These are phyloP conservation scores for Selaginella moellendorffii DNA, from an alignment of 75 land plant species.

Conservation along the genomic window DNA sequence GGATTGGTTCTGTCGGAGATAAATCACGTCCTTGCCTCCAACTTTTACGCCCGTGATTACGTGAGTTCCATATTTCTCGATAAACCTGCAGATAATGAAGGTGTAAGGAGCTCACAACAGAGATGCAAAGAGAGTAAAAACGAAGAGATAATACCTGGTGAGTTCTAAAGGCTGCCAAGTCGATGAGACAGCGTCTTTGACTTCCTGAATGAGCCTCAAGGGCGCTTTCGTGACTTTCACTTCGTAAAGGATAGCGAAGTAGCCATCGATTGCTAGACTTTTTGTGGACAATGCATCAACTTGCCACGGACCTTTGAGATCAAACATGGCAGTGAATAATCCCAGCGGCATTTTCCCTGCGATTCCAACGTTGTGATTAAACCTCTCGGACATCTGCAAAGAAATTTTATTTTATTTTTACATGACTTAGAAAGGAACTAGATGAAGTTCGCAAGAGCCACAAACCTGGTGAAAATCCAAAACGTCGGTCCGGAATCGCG, in stretches of 20 bases:
- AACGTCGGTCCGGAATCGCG: conserved; percentile 53
- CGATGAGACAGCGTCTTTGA: conserved; percentile 57
- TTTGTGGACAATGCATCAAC: conserved; percentile 60
- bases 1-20: conserved; percentile 35
- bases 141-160: no score
- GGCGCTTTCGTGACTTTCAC: conserved; percentile 45
- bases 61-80: conserved; percentile 89
- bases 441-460: not conserved
- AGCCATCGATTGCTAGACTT: conserved; percentile 68
- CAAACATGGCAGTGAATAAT: conserved; percentile 58
- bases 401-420: not conserved
- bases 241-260: conserved; percentile 54
- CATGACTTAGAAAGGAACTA: not conserved
- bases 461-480: conserved; percentile 55
- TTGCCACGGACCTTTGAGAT: conserved; percentile 70
- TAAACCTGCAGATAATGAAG: conserved; percentile 64
- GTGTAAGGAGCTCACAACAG: no score
- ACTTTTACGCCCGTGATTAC: conserved; percentile 55
- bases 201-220: conserved; percentile 33
- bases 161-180: conserved; percentile 75
- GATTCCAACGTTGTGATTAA: conserved; percentile 49
- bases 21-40: conserved; percentile 71
- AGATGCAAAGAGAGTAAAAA: no score
- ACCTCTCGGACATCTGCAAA: conserved; percentile 70
- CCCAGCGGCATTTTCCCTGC: conserved; percentile 84